Evolutionary conservation across 2,329 filamentous ascomycete species (phyloP).

Genomic region (Colletotrichum spinosum): DNA sequence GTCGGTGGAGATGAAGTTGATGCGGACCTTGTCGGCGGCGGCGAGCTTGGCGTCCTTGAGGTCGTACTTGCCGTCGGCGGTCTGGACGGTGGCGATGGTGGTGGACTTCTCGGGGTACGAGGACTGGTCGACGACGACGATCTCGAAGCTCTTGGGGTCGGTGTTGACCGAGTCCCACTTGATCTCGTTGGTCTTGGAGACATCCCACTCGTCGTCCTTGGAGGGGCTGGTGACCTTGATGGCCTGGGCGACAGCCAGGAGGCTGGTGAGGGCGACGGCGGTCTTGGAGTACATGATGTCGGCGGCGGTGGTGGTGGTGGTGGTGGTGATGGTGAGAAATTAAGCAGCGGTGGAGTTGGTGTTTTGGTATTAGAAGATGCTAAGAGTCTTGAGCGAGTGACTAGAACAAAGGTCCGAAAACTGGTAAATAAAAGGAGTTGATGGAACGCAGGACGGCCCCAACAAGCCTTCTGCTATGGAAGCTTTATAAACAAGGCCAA

Average conservation of each 20-base stretch:
- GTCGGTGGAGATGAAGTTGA: constrained; percentile 34
- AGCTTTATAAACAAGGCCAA: constrained; percentile 33
- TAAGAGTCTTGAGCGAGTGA: constrained; percentile 34
- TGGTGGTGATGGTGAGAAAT: constrained; percentile 2
- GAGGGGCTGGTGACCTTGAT: constrained; percentile 32
- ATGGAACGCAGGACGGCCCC: constrained; percentile 2
- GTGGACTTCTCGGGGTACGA: constrained; percentile 5
- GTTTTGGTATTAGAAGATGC: constrained; percentile 25
- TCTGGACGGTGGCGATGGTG: constrained; percentile 29
- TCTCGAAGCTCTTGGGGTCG: constrained; percentile 31
- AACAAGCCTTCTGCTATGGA: constrained; percentile 14
- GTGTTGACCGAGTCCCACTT: constrained; percentile 27
- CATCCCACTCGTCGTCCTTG: constrained; percentile 32
- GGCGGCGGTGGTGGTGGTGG: constrained; percentile 9
- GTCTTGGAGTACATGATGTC: constrained; percentile 36
- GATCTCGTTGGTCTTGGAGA: constrained; percentile 35
- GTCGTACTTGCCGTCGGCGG: constrained; percentile 36
- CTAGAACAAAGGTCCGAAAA: constrained; percentile 32
- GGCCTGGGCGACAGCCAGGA: constrained; percentile 32
- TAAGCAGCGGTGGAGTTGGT: constrained; percentile 6
- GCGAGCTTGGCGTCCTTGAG: constrained; percentile 23
- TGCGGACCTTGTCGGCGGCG: constrained; percentile 20
- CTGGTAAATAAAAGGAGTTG: constrained; percentile 31
- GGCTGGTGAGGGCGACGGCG: constrained; percentile 26
- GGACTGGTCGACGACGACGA: constrained; percentile 33